A percentile compares a stretch with the other conserved stretches of the same genome.
Conservation (phyloP, 2,329 filamentous ascomycete species). For the Arthrobotrys megalospora region DNA sequence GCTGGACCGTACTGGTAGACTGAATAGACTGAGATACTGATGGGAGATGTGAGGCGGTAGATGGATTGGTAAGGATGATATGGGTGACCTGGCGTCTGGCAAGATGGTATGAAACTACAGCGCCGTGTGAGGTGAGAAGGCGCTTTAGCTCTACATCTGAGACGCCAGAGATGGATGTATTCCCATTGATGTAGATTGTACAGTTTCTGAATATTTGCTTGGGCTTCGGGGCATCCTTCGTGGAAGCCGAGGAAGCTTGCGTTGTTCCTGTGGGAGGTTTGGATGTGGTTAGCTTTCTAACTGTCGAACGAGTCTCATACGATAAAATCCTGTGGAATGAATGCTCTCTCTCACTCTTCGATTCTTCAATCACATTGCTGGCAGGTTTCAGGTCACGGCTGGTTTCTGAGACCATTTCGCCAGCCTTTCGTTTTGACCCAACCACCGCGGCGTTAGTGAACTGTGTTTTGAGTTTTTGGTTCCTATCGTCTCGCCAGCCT, state of each 20-base stretch:
- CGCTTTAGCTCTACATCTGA: conserved; percentile 90
- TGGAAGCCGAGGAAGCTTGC: conserved; percentile 22
- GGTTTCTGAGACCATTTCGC: neutral
- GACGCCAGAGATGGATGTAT: conserved; percentile 81
- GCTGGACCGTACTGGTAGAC: neutral
- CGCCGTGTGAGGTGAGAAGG: conserved; percentile 82
- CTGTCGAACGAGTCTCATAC: neutral
- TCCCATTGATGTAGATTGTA: conserved; percentile 86
- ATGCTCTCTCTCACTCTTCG: neutral
- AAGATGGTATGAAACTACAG: conserved; percentile 78
- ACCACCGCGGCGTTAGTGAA: conserved; percentile 36
- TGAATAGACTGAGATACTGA: conserved; percentile 17
- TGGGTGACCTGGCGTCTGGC: conserved; percentile 84
- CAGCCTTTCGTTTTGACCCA: conserved; percentile 34
- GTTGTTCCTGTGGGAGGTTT: conserved; percentile 46
- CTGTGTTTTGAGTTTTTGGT: conserved; percentile 52
- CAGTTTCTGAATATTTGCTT: conserved; percentile 77
- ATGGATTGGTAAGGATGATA: conserved; percentile 76
- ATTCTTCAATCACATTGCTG: conserved; percentile 1
- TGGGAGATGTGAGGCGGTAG: conserved; percentile 23
- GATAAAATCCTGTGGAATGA: conserved; percentile 3
- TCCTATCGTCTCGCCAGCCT: conserved; percentile 51
- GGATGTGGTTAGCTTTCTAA: conserved; percentile 3
- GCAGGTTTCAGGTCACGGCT: neutral
- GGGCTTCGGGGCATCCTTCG: conserved; percentile 18